These are phyloP conservation scores for Mortierella sp. DNA, from an alignment of 371 early-diverging fungal species.

Conservation along the genomic window DNA sequence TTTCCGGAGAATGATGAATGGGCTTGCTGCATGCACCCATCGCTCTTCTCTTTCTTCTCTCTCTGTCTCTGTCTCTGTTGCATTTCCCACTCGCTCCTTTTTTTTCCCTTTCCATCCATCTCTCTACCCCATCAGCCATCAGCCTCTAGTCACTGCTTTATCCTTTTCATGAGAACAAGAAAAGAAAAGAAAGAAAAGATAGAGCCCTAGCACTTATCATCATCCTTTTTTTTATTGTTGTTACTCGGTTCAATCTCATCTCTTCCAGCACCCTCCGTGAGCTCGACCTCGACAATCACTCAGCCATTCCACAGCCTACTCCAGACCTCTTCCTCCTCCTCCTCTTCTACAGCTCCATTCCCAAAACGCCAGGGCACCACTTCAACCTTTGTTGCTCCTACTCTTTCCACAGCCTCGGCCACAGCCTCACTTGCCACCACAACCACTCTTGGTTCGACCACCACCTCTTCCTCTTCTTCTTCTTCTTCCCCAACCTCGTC, in stretches of 20 bases:
- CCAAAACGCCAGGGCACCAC: slow-evolving; percentile 45
- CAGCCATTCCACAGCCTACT: slow-evolving; percentile 48
- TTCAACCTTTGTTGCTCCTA: slow-evolving; percentile 27
- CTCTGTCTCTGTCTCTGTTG: too few species aligned
- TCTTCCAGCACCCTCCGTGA: slow-evolving; percentile 44
- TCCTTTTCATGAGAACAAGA: too few species aligned
- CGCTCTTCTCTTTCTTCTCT: neutral
- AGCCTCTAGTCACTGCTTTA: too few species aligned
- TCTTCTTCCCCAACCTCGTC: slow-evolving; percentile 19
- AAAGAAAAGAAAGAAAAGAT: too few species aligned
- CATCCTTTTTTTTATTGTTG: neutral
- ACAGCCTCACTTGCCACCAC: slow-evolving; percentile 8
- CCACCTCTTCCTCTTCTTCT: slow-evolving; percentile 13
- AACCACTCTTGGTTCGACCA: neutral
- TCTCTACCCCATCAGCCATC: too few species aligned
- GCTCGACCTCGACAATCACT: slow-evolving; percentile 50
- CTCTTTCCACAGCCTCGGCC: slow-evolving; percentile 38
- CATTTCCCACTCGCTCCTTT: neutral
- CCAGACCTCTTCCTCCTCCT: slow-evolving; percentile 36
- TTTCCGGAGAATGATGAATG: too few species aligned
- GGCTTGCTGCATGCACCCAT: too few species aligned
- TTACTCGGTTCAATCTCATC: too few species aligned
- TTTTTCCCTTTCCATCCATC: neutral
- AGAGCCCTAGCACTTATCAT: neutral
- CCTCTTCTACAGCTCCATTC: slow-evolving; percentile 1